Conservation (phyloP, 768 basidiomycete species). For the Tulasnella sp. region DNA sequence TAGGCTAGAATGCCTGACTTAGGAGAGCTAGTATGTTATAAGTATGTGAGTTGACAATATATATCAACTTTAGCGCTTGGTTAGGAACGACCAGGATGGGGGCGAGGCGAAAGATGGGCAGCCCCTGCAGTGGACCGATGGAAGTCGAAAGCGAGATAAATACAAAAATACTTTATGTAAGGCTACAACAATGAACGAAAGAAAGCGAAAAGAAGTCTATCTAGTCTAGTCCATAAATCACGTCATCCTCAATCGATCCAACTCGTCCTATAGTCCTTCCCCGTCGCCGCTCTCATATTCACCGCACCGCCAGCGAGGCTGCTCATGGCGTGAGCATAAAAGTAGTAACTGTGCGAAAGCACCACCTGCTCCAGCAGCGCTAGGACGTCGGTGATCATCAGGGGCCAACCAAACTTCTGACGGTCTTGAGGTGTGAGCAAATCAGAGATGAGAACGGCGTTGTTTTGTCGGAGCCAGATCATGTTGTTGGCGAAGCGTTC, state of each 20-base stretch:
- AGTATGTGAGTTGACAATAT: no score
- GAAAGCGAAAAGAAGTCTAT: not conserved
- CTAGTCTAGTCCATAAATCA: not conserved
- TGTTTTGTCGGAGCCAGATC: constrained; percentile 37
- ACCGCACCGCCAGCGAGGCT: constrained; percentile 29
- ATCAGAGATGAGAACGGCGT: constrained; percentile 44
- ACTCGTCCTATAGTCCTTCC: constrained; percentile 14
- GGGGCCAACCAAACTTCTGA: constrained; percentile 29
- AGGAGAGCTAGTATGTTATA: no score
- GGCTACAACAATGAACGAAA: not conserved
- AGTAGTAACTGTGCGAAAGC: constrained; percentile 29
- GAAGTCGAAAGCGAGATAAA: not conserved
- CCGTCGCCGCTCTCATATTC: constrained; percentile 17
- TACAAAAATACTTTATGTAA: not conserved
- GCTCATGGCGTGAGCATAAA: constrained; percentile 31
- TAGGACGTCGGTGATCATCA: constrained; percentile 32
- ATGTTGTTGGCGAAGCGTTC: constrained; percentile 42
- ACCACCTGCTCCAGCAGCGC: constrained; percentile 33
- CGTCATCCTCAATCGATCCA: not conserved
- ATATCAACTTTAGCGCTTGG: no score
- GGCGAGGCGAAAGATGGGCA: no score
- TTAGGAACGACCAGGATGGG: no score
- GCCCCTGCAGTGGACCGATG: no score
- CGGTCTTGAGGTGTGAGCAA: constrained; percentile 44
- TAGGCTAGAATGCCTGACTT: no score